Base-by-base conservation (phyloP, 148 eudicot species). In the Camellia sinensis region DNA sequence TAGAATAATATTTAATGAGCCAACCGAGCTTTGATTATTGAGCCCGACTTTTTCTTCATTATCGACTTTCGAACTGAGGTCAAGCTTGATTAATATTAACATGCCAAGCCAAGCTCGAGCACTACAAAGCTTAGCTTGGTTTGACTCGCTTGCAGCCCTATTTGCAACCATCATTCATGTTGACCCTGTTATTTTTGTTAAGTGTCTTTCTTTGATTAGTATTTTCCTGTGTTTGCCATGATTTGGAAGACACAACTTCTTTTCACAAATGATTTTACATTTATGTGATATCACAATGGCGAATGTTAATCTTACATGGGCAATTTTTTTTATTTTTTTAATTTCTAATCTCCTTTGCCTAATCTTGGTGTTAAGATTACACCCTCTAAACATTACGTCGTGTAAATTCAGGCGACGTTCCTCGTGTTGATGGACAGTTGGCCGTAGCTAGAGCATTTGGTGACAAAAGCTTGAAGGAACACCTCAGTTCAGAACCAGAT, bases 361-460 rank as follows among this genome's bases (percentile, higher is more conserved):
- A 68, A 44, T 2, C 7, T 50, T 57, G 65, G 5, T 29, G 43
- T 1, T 10, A 59, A 74, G 14, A 41, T 41, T 37, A 6, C 18
- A 54, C 29, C 54, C 12, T 37, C 18, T 56, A 12, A 54, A 14
- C 54, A n/a, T 52, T 56, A 29, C 41, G 12, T n/a, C 13, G 40
- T 41, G 63, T 40, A 69, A 77, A 52, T 81, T 18, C 80, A 92
- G 97, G 94, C 59, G 94, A 90, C 67, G 94, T 92, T 65, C 85
- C 94, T 7, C 90, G 94, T 66, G 97, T 92, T 75, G 97, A 92
- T 79, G 97, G 97, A 67, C 90, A 85, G 78, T 81, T 92, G 81
- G 97, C 97, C 4, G 94, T 92, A 53, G 92, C 94, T 62, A 82
- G 97, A 72, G 97, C 97, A 61, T 92, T 92, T 78, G 97, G 97